Evolutionary conservation across 371 early-diverging fungal species (phyloP).

Genomic region (Actinomortierella ambigua): DNA sequence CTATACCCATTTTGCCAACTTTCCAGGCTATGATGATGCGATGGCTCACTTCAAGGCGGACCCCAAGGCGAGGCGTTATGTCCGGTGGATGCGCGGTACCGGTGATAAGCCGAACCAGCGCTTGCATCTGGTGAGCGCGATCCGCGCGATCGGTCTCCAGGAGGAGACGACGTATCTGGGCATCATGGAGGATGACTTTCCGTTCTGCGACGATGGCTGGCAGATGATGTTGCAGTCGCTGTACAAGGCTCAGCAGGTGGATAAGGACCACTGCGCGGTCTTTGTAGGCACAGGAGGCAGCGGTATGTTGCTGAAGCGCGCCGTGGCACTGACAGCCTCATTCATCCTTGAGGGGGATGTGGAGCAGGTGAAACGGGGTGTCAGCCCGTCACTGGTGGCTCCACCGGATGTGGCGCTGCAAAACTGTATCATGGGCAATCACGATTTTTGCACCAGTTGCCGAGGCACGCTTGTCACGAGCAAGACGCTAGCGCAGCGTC

Average conservation of each 20-base stretch:
- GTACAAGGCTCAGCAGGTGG: conserved; percentile 51
- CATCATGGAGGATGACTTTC: conserved; percentile 67
- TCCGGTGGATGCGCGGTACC: conserved; percentile 58
- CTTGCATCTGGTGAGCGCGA: conserved; percentile 59
- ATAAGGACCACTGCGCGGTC: conserved; percentile 60
- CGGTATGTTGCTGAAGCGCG: conserved; percentile 58
- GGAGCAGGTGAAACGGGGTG: not conserved
- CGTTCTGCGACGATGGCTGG: conserved; percentile 60
- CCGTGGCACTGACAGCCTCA: conserved; percentile 49
- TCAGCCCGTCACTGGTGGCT: conserved; percentile 32
- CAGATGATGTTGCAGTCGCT: conserved; percentile 57
- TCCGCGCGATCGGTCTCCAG: conserved; percentile 46
- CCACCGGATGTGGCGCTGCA: conserved; percentile 67
- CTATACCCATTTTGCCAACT: conserved; percentile 65
- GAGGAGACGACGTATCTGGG: conserved; percentile 54
- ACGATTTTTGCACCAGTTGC: conserved; percentile 52
- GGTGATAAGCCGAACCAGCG: conserved; percentile 59
- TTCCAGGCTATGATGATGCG: conserved; percentile 55
- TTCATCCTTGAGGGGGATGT: conserved; percentile 44
- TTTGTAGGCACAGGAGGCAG: conserved; percentile 72
- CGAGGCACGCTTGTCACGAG: conserved; percentile 53
- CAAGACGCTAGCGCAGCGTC: conserved; percentile 59
- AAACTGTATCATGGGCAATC: conserved; percentile 56
- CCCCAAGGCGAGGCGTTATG: conserved; percentile 56
- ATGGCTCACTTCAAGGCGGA: conserved; percentile 46